Evolutionary conservation across 2,329 filamentous ascomycete species (phyloP), one percentile per base, ranked within the genome.

Genomic region (Aspergillus sergii): DNA sequence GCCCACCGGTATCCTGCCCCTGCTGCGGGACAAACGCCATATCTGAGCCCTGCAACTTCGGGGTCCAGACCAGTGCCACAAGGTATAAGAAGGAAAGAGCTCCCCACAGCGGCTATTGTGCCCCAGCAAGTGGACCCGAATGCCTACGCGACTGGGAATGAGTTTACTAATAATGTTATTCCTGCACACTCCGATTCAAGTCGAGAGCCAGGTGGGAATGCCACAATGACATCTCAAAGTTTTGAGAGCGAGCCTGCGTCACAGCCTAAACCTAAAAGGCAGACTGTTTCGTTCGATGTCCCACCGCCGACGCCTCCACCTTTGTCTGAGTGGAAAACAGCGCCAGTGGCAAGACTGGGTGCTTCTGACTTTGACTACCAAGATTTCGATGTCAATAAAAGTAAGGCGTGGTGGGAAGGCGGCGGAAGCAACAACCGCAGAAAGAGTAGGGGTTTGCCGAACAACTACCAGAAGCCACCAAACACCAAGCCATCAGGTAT

Each of bases 391-490:
- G 69, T 72, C 34, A 86, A 88, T 48, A 84, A 81, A 65, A 82
- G 82, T 65, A 85, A 85, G 68, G 81, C 91, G 1, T 96, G 92
- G 92, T 95, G 93, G 92, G 93, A 96, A 73, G 82, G 83, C 58
- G 82, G 78, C 34, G 80, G 79, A 62, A 83, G 78, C 23, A 75
- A 76, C 2, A 79, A 81, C 55, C 79, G 78, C 64, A 81, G 83
- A 69, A 78, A 79, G 71, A 84, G 78, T 60, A 82, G 84, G 65
- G 73, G 72, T n/a, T 69, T 79, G 8, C 72, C 76, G 12, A 76
- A 68, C n/a, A 69, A 74, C 53, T 78, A 73, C 60, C 73, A 75
- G 45, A 75, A 72, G 48, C 70, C 73, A 9, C 62, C 63, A 53
- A 69, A 70, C 30, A 73, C 73, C 60, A 79, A 74, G 64, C 66